phyloP scores from a whole-genome alignment of 1,139 yeast species.

The Taphrina confusa region DNA sequence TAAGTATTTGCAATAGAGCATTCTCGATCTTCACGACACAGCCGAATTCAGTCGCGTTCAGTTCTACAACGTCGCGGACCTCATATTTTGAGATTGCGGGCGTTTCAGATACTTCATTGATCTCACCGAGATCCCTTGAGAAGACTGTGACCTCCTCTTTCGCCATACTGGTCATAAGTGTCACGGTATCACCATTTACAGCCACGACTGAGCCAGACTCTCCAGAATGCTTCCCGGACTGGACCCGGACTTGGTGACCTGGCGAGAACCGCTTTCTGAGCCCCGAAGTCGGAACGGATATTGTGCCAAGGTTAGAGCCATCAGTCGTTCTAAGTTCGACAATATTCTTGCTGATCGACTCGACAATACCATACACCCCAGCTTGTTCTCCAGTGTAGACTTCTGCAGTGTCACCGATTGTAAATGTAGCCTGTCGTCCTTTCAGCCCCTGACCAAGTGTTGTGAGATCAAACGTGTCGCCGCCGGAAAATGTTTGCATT shows the following conservation, averaged over 20 bases:
- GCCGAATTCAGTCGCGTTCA: slow-evolving; percentile 84
- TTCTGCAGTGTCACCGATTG: slow-evolving; percentile 92
- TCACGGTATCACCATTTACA: slow-evolving; percentile 79
- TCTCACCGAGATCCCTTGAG: slow-evolving; percentile 51
- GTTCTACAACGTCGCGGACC: slow-evolving; percentile 83
- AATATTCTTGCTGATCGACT: slow-evolving; percentile 49
- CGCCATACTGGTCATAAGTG: slow-evolving; percentile 85
- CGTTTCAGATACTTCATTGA: slow-evolving; percentile 55
- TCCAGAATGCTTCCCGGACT: slow-evolving; percentile 86
- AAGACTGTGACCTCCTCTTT: slow-evolving; percentile 86
- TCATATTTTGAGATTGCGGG: slow-evolving; percentile 73
- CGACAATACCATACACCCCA: slow-evolving; percentile 79
- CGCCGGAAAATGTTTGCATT: slow-evolving; percentile 77
- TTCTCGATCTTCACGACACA: slow-evolving; percentile 88
- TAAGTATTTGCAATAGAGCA: slow-evolving; percentile 75
- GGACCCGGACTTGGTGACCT: slow-evolving; percentile 94
- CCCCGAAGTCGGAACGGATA: slow-evolving; percentile 76
- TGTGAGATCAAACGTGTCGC: slow-evolving; percentile 79
- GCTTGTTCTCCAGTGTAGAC: slow-evolving; percentile 91
- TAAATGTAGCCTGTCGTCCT: slow-evolving; percentile 62
- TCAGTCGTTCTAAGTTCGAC: slow-evolving; percentile 39
- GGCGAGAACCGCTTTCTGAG: slow-evolving; percentile 81
- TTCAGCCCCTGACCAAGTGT: slow-evolving; percentile 76
- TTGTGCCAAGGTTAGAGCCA: slow-evolving; percentile 46
- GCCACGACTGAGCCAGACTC: slow-evolving; percentile 93